These are phyloP conservation scores for Paxillus rubicundulus DNA, from an alignment of 768 basidiomycete species.

Conservation along the genomic window DNA sequence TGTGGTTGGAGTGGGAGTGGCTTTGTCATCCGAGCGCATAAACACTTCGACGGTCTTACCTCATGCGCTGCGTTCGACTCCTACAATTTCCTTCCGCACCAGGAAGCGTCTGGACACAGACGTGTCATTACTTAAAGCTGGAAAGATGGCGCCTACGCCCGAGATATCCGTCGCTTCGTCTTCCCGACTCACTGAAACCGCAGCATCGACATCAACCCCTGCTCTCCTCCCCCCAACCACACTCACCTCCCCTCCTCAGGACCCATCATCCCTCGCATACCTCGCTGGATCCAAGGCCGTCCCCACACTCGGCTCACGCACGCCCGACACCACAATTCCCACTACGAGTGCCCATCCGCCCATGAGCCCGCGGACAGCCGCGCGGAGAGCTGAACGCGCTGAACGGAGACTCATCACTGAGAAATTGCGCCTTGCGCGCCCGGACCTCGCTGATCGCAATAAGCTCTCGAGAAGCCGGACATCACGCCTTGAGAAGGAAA, in stretches of 20 bases:
- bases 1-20: neutral
- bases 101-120: constrained; percentile 9
- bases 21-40: neutral
- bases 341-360: neutral
- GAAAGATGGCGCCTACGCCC: constrained; percentile 3
- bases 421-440: constrained; percentile 43
- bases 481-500: neutral
- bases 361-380: constrained; percentile 18
- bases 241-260: neutral
- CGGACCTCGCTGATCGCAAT: constrained; percentile 36
- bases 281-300: neutral
- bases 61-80: neutral
- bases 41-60: neutral
- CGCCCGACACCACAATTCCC: neutral
- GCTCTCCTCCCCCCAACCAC: neutral
- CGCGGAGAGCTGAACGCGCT: constrained; percentile 18
- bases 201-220: constrained; percentile 5
- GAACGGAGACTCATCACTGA: constrained; percentile 32
- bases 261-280: neutral
- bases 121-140: neutral
- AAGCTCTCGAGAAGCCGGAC: constrained; percentile 24
- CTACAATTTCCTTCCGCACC: constrained; percentile 21
- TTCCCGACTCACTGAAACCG: neutral
- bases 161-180: neutral
- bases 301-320: neutral